Percentiles rank a stretch among this genome's conserved stretches.
These are phyloP conservation scores for Collybia mongolica DNA, from an alignment of 768 basidiomycete genomes.

Conservation along the genomic window DNA sequence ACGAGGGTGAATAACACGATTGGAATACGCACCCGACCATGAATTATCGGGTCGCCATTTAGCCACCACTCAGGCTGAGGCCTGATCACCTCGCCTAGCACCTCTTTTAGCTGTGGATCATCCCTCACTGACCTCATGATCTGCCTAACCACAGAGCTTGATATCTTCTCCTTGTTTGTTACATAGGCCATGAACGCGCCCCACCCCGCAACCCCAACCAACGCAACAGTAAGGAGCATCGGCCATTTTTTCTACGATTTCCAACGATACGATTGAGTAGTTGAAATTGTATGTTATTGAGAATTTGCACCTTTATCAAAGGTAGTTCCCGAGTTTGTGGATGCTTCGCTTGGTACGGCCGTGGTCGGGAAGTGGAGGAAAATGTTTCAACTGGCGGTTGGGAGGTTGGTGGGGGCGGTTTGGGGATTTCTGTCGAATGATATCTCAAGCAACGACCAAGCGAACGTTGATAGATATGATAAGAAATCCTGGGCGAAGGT, in stretches of 20 bases:
- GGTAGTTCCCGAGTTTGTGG: conserved; percentile 32
- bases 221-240: conserved; percentile 43
- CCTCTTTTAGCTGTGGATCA: conserved; percentile 44
- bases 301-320: conserved; percentile 25
- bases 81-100: conserved; percentile 65
- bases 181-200: conserved; percentile 65
- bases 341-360: conserved; percentile 33
- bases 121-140: conserved; percentile 60
- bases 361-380: conserved; percentile 32
- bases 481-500: background rate
- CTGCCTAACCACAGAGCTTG: conserved; percentile 71
- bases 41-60: conserved; percentile 73
- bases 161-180: conserved; percentile 76
- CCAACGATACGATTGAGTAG: background rate
- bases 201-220: conserved; percentile 62
- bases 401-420: conserved; percentile 16
- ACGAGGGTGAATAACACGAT: background rate
- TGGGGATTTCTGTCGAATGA: conserved; percentile 9
- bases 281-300: background rate
- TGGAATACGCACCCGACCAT: conserved; percentile 54
- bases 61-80: conserved; percentile 71
- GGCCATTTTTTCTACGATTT: conserved; percentile 55
- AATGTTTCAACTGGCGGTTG: conserved; percentile 21
- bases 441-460: conserved; percentile 3
- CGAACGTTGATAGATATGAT: background rate